These are phyloP conservation scores for Mycena rosella DNA, from an alignment of 768 basidiomycete genomes.

Conservation along the genomic window DNA sequence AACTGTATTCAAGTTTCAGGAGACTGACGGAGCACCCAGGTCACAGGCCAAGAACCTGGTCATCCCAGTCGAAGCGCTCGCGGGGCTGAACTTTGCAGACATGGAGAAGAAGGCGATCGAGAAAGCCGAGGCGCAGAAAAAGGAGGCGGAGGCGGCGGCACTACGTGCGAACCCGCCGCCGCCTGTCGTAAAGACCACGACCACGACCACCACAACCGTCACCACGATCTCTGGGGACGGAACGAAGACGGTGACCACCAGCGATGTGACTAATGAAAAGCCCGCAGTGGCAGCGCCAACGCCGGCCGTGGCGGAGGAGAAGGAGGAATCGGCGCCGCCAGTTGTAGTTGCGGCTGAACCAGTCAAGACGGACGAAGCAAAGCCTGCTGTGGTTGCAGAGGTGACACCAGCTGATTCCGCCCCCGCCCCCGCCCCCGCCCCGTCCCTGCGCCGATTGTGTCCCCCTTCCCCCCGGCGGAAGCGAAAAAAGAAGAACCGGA, in stretches of 20 bases:
- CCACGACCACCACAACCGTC: slow-evolving; percentile 13
- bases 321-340: neutral
- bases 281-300: neutral
- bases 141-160: slow-evolving; percentile 19
- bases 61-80: slow-evolving; percentile 34
- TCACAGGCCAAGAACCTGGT: slow-evolving; percentile 20
- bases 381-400: neutral
- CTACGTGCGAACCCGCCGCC: slow-evolving; percentile 8
- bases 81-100: slow-evolving; percentile 33
- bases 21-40: slow-evolving; percentile 3
- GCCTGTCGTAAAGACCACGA: neutral
- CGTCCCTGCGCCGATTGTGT: neutral
- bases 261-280: neutral
- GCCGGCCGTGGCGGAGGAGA: neutral
- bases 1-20: neutral
- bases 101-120: slow-evolving; percentile 37
- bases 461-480: slow-evolving; percentile 1
- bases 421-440: neutral
- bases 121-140: slow-evolving; percentile 28
- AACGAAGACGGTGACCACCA: slow-evolving; percentile 18
- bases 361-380: neutral
- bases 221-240: slow-evolving; percentile 12
- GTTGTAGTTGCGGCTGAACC: neutral
- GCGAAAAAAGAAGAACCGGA: slow-evolving; percentile 1
- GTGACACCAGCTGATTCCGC: neutral